Percentiles rank a stretch among this genome's conserved stretches.
These are phyloP conservation scores for Xylaria bambusicola DNA, from an alignment of 495 filamentous ascomycete species.

Conservation along the genomic window DNA sequence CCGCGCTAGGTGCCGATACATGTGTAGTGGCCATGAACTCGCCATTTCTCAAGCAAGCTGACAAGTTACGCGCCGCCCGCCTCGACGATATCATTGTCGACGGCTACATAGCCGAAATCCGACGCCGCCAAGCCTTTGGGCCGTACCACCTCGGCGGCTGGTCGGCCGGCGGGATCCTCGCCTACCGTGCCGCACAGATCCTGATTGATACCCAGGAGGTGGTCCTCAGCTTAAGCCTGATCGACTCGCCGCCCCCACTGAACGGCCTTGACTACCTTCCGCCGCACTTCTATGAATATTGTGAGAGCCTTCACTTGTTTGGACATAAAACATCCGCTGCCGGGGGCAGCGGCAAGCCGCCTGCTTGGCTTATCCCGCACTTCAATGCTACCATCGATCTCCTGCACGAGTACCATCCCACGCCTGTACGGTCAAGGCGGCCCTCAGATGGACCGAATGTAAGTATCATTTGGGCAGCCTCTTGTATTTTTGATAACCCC, in stretches of 20 bases:
- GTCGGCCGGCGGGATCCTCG: constrained; percentile 76
- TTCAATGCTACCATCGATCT: constrained; percentile 65
- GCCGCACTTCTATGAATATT: background rate
- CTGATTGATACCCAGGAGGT: too few species aligned
- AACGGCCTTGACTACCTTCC: background rate
- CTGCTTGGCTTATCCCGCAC: constrained; percentile 67
- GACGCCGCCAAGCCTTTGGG: constrained; percentile 52
- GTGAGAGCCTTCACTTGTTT: background rate
- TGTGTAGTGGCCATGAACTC: too few species aligned
- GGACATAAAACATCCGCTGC: background rate
- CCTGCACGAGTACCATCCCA: constrained; percentile 58
- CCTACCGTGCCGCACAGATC: constrained; percentile 66
- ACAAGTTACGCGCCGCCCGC: too few species aligned
- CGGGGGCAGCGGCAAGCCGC: constrained; percentile 43
- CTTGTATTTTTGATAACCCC: too few species aligned
- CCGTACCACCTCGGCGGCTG: constrained; percentile 67
- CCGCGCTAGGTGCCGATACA: too few species aligned
- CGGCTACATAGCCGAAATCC: constrained; percentile 52
- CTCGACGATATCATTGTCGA: too few species aligned
- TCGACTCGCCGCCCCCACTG: constrained; percentile 60
- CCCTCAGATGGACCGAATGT: constrained; percentile 50
- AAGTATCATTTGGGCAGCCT: constrained; percentile 59
- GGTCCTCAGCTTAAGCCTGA: constrained; percentile 67
- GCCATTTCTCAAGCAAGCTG: too few species aligned
- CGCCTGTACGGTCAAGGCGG: constrained; percentile 23